Conservation (phyloP, 2,329 filamentous ascomycete species). For the Fusarium pseudocircinatum region DNA sequence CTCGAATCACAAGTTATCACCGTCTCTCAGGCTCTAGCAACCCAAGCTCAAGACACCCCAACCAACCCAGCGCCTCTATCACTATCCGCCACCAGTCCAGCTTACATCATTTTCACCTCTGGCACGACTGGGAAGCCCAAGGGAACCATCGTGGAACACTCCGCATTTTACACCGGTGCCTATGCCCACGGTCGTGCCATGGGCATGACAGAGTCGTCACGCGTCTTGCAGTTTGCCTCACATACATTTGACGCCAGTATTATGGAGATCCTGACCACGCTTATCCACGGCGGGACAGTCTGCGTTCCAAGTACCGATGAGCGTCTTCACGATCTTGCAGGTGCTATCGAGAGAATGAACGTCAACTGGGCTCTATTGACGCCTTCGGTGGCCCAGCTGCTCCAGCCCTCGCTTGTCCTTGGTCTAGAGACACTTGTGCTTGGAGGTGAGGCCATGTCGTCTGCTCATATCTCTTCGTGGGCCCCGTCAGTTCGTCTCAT, state of each 20-base stretch:
- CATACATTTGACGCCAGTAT: conserved; percentile 46
- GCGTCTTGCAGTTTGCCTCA: conserved; percentile 26
- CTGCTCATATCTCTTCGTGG: conserved; percentile 30
- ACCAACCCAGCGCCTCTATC: neutral
- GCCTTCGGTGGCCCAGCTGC: conserved; percentile 28
- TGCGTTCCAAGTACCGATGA: conserved; percentile 50
- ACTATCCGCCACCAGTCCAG: neutral
- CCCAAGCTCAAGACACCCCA: rapidly evolving
- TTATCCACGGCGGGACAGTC: conserved; percentile 44
- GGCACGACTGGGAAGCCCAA: conserved; percentile 25
- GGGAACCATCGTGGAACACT: conserved; percentile 15
- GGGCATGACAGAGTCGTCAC: conserved; percentile 2
- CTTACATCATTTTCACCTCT: conserved; percentile 25
- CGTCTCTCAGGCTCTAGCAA: neutral
- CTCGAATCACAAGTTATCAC: neutral
- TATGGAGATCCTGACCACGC: conserved; percentile 26
- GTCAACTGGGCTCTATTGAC: conserved; percentile 38
- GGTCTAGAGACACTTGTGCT: conserved; percentile 25
- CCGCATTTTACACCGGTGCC: conserved; percentile 18
- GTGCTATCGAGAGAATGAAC: conserved; percentile 4
- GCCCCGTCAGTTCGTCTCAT: conserved; percentile 20
- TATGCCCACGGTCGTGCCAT: conserved; percentile 11
- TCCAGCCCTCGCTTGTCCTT: conserved; percentile 21
- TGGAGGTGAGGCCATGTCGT: conserved; percentile 39
- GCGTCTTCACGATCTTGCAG: conserved; percentile 48